Percentiles rank a stretch among this genome's conserved stretches.
These are phyloP conservation scores for Beta corolliflora DNA, from an alignment of 179 eudicot genomes.

Conservation along the genomic window DNA sequence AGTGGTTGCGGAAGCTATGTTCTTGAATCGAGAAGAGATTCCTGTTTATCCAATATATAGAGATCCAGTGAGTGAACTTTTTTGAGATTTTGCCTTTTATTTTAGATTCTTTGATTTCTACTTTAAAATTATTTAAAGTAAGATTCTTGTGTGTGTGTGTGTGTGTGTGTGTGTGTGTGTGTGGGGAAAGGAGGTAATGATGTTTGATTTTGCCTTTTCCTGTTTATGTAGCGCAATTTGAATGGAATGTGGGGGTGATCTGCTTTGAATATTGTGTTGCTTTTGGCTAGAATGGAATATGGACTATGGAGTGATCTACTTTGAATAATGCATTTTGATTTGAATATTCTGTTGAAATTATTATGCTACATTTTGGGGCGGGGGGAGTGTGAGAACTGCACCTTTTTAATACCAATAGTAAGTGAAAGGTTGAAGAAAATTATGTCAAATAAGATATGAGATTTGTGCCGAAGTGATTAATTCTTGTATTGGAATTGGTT, in stretches of 20 bases:
- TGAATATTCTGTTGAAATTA: neutral
- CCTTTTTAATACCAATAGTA: neutral
- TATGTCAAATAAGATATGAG: neutral
- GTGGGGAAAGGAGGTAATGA: neutral
- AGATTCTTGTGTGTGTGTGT: neutral
- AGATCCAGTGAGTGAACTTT: constrained; percentile 73
- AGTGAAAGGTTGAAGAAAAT: neutral
- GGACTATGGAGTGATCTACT: neutral
- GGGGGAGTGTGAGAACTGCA: neutral
- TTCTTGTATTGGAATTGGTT: neutral
- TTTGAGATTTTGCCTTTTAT: neutral
- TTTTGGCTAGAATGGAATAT: neutral
- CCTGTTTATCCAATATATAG: constrained; percentile 89
- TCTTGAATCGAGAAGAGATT: constrained; percentile 90
- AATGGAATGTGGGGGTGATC: neutral
- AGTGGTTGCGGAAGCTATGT: constrained; percentile 98
- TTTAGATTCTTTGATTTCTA: neutral
- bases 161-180: too few relatives aligned
- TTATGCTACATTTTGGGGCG: neutral
- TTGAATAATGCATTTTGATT: too few relatives aligned
- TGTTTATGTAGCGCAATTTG: neutral
- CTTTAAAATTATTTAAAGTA: neutral
- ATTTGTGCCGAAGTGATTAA: too few relatives aligned
- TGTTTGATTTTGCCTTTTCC: neutral
- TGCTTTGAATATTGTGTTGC: neutral